Conservation (phyloP, 306 rosid species). For the Hippophae tibetana region DNA sequence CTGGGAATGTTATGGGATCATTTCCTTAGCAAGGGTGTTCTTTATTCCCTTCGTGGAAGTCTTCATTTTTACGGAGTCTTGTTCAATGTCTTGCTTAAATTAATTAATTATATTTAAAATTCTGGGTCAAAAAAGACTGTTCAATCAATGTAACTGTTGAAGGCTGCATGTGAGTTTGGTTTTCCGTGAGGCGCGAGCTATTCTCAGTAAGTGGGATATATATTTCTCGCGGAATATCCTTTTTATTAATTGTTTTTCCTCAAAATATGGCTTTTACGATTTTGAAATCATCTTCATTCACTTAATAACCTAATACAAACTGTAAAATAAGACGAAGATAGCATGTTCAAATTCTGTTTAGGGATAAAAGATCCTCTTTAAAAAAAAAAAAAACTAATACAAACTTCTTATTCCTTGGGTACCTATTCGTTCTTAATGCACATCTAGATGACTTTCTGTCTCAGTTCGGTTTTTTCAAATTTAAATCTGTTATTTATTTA, state of each 20-base stretch:
- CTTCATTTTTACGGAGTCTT: conserved; percentile 7
- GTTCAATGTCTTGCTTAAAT: conserved; percentile 5
- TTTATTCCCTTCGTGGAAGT: background rate
- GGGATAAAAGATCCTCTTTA: too few relatives aligned
- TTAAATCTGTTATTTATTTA: background rate
- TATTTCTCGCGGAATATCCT: conserved; percentile 8
- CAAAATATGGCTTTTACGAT: too few relatives aligned
- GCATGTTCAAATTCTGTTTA: too few relatives aligned
- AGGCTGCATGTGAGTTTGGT: background rate
- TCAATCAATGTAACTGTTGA: too few relatives aligned
- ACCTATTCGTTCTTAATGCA: conserved; percentile 4
- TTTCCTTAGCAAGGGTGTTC: too few relatives aligned
- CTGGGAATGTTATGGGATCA: conserved; percentile 4
- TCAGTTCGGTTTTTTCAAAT: background rate
- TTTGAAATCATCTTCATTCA: too few relatives aligned
- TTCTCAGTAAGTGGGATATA: conserved; percentile 5
- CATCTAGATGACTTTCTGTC: background rate
- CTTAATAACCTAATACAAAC: too few relatives aligned
- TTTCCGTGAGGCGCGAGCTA: background rate
- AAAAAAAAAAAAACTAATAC: too few relatives aligned
- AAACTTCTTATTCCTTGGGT: background rate
- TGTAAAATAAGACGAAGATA: too few relatives aligned
- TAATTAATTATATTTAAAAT: background rate
- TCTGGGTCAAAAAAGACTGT: conserved; percentile 9
- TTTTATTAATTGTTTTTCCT: background rate